These are phyloP conservation scores for Exophiala oligosperma DNA, from an alignment of 2,329 filamentous ascomycete genomes.

Conservation along the genomic window DNA sequence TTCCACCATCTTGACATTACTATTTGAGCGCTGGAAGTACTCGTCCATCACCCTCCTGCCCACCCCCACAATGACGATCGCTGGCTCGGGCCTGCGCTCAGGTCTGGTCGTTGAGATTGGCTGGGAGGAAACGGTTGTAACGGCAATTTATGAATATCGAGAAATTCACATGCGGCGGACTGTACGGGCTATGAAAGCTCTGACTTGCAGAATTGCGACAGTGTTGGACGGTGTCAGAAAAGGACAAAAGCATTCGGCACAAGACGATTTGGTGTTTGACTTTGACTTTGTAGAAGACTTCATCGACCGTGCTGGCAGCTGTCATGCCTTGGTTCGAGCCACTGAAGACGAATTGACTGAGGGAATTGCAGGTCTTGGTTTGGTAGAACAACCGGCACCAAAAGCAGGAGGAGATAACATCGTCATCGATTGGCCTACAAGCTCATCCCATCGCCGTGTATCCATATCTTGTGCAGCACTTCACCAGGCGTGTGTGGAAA, in stretches of 20 bases:
- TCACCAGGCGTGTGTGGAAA: conserved; percentile 71
- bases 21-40: conserved; percentile 79
- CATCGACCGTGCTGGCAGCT: conserved; percentile 20
- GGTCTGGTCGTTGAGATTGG: conserved; percentile 86
- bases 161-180: conserved; percentile 72
- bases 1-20: conserved; percentile 69
- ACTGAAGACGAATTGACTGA: conserved; percentile 4
- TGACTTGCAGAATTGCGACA: conserved; percentile 67
- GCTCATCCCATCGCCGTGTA: conserved; percentile 12
- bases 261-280: conserved; percentile 24
- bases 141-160: conserved; percentile 85
- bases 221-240: conserved; percentile 17
- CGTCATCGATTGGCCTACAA: conserved; percentile 27
- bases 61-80: conserved; percentile 68
- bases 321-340: conserved; percentile 13
- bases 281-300: conserved; percentile 33
- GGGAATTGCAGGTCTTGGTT: conserved; percentile 4
- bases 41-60: conserved; percentile 81
- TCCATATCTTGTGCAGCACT: conserved; percentile 69
- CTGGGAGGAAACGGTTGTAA: conserved; percentile 86
- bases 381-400: conserved; percentile 4
- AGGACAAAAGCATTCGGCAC: conserved; percentile 13
- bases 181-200: conserved; percentile 69
- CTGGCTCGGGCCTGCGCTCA: conserved; percentile 81
- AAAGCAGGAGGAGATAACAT: background rate